Base-by-base conservation (phyloP, 2,329 filamentous ascomycete species). In the Delphinella strobiligena region DNA sequence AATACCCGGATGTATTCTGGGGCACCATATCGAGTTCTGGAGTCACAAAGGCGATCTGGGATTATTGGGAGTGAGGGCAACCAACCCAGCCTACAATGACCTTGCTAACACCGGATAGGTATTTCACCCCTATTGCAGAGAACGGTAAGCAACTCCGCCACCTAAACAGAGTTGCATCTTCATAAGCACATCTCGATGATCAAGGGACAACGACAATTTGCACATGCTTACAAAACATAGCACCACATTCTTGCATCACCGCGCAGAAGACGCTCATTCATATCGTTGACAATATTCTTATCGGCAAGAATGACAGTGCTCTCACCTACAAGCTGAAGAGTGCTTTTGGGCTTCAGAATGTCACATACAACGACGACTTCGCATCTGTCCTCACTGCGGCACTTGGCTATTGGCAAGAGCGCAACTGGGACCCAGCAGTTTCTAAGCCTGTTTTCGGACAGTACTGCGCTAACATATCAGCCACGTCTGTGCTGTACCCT, bases 21-120 rank as follows among this genome's bases (percentile, higher is more conserved):
- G 86, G 75, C 38, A 74, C 80, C 4, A 89, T 93, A 36, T 80
- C 82, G 0, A 87, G 82, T 0, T 89, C 82, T 0, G 86, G 82
- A 1, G 83, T 91, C 1, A 83, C 82, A 0, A 73, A 75, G 43
- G 83, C 83, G 3, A 81, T 91, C 40, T 77, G 75, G 47, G 82
- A 91, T 49, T 89, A 79, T 59, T 89, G 82, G 50, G 59, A 71
- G 44, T n/a, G n/a, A n/a, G n/a, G n/a, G n/a, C n/a, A n/a, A n/a
- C n/a, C n/a, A n/a, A n/a, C n/a, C n/a, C n/a, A n/a, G n/a, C n/a
- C n/a, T n/a, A n/a, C n/a, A n/a, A n/a, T n/a, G n/a, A n/a, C n/a
- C n/a, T n/a, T n/a, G n/a, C n/a, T n/a, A n/a, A n/a, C n/a, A n/a
- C n/a, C n/a, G n/a, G 71, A 78, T 46, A n/a, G n/a, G n/a, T 80